Evolutionary conservation across 164 flowering plant genomes (phyloP).

Genomic region (Brasenia schreberi): DNA sequence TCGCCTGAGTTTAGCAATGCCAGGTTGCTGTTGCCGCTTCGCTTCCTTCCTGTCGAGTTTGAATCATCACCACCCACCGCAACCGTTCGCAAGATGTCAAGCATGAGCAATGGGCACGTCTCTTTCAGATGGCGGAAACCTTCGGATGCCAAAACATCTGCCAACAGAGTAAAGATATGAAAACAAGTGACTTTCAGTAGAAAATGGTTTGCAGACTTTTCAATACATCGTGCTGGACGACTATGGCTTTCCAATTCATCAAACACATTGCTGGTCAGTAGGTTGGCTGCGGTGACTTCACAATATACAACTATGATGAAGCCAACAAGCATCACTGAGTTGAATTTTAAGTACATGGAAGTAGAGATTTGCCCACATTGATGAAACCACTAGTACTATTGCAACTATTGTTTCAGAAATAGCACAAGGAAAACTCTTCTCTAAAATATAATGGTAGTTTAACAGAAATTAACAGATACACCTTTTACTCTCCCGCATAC

Average conservation of each 20-base stretch:
- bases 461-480: no score
- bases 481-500: conserved; percentile 17
- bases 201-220: background rate
- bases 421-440: no score
- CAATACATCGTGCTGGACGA: background rate
- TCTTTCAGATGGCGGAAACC: conserved; percentile 63
- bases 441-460: no score
- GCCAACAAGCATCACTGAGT: no score
- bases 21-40: conserved; percentile 45
- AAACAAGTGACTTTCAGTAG: background rate
- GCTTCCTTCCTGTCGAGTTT: conserved; percentile 29
- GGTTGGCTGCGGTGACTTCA: no score
- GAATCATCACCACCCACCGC: conserved; percentile 49
- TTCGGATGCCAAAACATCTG: conserved; percentile 77
- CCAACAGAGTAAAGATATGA: background rate
- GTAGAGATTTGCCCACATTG: no score
- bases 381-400: no score
- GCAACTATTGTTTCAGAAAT: no score
- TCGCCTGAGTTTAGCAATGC: conserved; percentile 26
- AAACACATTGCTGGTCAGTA: no score
- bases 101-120: conserved; percentile 47
- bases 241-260: no score
- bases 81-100: conserved; percentile 53
- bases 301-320: no score
- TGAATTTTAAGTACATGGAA: no score